These are phyloP conservation scores for Penicillium manginii DNA, from an alignment of 495 filamentous ascomycete species.

Conservation along the genomic window DNA sequence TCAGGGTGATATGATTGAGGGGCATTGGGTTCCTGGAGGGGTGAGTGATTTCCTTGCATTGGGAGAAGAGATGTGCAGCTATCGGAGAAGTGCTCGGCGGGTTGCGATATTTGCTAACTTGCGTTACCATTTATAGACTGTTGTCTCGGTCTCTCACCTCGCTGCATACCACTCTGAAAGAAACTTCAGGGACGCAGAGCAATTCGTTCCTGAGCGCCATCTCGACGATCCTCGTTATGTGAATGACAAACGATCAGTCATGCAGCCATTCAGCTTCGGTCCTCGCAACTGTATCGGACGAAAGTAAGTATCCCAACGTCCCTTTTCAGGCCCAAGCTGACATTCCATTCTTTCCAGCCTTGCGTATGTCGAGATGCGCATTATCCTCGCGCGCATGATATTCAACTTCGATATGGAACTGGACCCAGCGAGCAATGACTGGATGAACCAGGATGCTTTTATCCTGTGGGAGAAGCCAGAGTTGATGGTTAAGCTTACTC, in stretches of 20 bases:
- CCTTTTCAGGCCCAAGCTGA: background rate
- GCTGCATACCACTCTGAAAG: conserved; percentile 42
- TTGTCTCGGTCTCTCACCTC: conserved; percentile 50
- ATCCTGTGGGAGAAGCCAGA: conserved; percentile 46
- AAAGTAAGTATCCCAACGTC: conserved; percentile 44
- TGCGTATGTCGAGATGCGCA: conserved; percentile 48
- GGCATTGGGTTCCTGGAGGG: conserved; percentile 42
- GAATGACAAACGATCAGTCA: conserved; percentile 44
- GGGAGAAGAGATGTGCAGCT: background rate
- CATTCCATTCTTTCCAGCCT: conserved; percentile 27
- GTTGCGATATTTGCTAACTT: background rate
- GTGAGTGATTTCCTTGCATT: conserved; percentile 19
- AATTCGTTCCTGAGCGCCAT: conserved; percentile 59
- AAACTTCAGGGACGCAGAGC: conserved; percentile 50
- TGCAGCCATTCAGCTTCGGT: conserved; percentile 61
- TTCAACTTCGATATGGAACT: conserved; percentile 48
- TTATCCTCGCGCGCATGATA: conserved; percentile 43
- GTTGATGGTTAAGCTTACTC: conserved; percentile 38
- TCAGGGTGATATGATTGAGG: conserved; percentile 49
- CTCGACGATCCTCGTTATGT: conserved; percentile 36
- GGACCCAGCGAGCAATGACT: conserved; percentile 25
- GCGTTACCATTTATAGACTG: conserved; percentile 36
- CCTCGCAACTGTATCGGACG: conserved; percentile 64
- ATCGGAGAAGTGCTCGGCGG: background rate
- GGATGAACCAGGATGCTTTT: conserved; percentile 40